Evolutionary conservation across 78 protist genomes (phyloP).

Genomic region (Planoprotostelium fungivorum): DNA sequence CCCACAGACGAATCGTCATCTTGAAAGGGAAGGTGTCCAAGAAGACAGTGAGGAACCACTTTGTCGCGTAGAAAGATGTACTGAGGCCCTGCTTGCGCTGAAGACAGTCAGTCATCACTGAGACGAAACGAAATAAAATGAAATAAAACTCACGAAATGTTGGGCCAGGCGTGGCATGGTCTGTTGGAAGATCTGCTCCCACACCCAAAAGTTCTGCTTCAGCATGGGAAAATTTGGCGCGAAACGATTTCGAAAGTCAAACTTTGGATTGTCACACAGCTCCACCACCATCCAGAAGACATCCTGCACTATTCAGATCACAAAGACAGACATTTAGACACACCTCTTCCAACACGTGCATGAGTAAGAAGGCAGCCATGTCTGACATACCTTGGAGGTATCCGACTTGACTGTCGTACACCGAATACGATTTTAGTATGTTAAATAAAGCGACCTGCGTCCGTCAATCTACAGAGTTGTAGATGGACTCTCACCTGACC

Average conservation of each 20-base stretch:
- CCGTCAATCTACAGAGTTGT: not conserved
- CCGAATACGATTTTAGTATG: slow-evolving; percentile 63
- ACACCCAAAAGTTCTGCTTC: not conserved
- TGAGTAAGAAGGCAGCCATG: slow-evolving; percentile 53
- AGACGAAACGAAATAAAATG: not conserved
- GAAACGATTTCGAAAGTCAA: slow-evolving; percentile 32
- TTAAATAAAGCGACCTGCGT: slow-evolving; percentile 31
- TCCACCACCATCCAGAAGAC: slow-evolving; percentile 65
- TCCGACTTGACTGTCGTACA: slow-evolving; percentile 66
- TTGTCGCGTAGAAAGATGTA: slow-evolving; percentile 37
- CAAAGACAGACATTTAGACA: not conserved
- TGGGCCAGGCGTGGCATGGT: not conserved
- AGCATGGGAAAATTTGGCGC: slow-evolving; percentile 6
- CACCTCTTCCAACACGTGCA: slow-evolving; percentile 71
- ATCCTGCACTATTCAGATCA: slow-evolving; percentile 5
- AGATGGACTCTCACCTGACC: slow-evolving; percentile 17
- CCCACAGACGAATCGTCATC: slow-evolving; percentile 57
- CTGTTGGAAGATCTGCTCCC: not conserved
- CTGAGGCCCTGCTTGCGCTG: slow-evolving; percentile 15
- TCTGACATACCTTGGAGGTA: slow-evolving; percentile 75
- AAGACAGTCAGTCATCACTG: not conserved
- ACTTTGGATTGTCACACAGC: slow-evolving; percentile 29
- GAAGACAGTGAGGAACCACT: slow-evolving; percentile 65
- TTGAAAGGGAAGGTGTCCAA: slow-evolving; percentile 44
- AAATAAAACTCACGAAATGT: not conserved